A percentile compares a stretch with the other conserved stretches of the same genome.
phyloP scores from a whole-genome alignment of 352 stramenopile genomes.

The Phytophthora sp. region DNA sequence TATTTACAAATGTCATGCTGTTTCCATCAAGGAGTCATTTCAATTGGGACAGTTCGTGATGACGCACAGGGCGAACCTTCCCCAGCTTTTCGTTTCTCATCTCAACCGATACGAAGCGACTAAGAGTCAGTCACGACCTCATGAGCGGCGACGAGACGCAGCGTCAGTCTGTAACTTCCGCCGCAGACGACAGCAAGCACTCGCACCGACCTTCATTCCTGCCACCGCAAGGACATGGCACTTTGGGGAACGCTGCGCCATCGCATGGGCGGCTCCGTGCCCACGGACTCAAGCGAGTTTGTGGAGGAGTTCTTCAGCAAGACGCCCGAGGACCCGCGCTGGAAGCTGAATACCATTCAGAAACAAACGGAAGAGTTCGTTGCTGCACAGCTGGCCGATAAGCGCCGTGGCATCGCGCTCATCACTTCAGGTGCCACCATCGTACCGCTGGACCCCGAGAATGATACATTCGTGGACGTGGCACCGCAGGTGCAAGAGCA shows the following conservation, averaged over 20 bases:
- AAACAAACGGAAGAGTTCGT: constrained; percentile 65
- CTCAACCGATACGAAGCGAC: constrained; percentile 10
- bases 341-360: constrained; percentile 52
- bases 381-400: constrained; percentile 50
- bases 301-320: constrained; percentile 85
- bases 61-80: too few species aligned
- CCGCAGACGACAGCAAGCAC: constrained; percentile 17
- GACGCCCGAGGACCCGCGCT: constrained; percentile 65
- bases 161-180: constrained; percentile 29
- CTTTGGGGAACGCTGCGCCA: constrained; percentile 85
- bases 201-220: constrained; percentile 22
- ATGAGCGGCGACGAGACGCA: constrained; percentile 27
- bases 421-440: constrained; percentile 84
- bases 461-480: constrained; percentile 78
- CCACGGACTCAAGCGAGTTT: constrained; percentile 74
- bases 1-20: too few species aligned
- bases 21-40: too few species aligned
- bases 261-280: constrained; percentile 63
- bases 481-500: constrained; percentile 77
- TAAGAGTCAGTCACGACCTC: constrained; percentile 23
- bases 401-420: constrained; percentile 76
- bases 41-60: too few species aligned
- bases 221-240: constrained; percentile 54
- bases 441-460: constrained; percentile 69
- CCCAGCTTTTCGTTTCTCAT: constrained; percentile 28